Evolutionary conservation across 2,329 filamentous ascomycete species (phyloP), one percentile per base, ranked within the genome.

Genomic region (Chrysoporthe puriensis): DNA sequence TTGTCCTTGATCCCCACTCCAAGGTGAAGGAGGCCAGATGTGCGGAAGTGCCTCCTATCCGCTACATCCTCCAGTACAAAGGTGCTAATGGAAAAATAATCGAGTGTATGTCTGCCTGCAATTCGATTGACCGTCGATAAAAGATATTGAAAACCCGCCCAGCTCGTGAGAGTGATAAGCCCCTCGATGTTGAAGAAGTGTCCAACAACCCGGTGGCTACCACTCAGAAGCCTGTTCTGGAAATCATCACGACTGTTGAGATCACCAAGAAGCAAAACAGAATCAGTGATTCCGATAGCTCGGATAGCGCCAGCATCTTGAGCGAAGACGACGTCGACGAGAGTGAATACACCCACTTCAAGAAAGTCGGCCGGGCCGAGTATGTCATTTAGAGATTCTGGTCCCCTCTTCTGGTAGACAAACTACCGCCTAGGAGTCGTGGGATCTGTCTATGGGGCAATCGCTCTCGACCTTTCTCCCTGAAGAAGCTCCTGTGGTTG

Each of bases 11-110:
- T 11, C 13, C 43, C 32, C 40, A 36, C 44, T 26, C 18, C 32
- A 44, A 52, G 13, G 11, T 13, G n/a, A 57, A 9, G 44, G 36
- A 21, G 26, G n/a, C 60, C 32, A 40, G 32, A 16, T 9, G 11
- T 13, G 32, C 46, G 16, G 72, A 78, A n/a, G 75, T 78, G 8
- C 79, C 80, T 2, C 78, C 82, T 52, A 73, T 84, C 16, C 74
- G 79, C 58, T 81, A 83, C 68, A 75, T 81, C 3, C 73, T 84
- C 44, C 78, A 79, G 65, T 81, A 81, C 70, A 74, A 78, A 57
- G 76, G 75, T 14, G 70, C 73, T 58, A 72, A 70, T 18, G 77
- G 79, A 48, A 76, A 73, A 13, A 50, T 79, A 21, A 70, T 80
- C 36, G 77, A 81, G 63, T 71, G 81, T 81, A 70, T 76, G 78